Evolutionary conservation across 1,284 basidiomycete species (phyloP).

Genomic region (Cutaneotrichosporon daszewskae): DNA sequence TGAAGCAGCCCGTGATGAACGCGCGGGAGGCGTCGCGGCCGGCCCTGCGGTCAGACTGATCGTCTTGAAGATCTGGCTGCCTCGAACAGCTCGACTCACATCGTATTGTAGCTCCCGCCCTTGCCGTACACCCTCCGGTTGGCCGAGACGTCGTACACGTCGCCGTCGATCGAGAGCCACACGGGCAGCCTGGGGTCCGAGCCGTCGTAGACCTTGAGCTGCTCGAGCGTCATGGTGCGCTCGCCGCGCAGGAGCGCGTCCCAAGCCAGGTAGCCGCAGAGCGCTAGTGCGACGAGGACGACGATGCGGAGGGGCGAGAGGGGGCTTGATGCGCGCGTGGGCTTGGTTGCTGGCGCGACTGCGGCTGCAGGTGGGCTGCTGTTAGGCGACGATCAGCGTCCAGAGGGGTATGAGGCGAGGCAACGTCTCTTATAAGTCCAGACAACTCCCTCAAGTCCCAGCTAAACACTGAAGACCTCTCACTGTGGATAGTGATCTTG

Average conservation of each 20-base stretch:
- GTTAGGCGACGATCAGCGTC: too few relatives aligned
- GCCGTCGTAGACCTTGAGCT: slow-evolving; percentile 72
- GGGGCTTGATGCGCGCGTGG: background rate
- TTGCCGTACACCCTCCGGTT: slow-evolving; percentile 48
- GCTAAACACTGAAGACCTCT: too few relatives aligned
- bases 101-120: slow-evolving; percentile 50
- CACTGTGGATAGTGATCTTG: too few relatives aligned
- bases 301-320: background rate
- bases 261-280: background rate
- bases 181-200: slow-evolving; percentile 62
- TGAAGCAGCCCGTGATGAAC: slow-evolving; percentile 89
- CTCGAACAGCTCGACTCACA: slow-evolving; percentile 1
- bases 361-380: too few relatives aligned
- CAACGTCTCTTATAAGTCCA: too few relatives aligned
- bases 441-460: too few relatives aligned
- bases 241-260: slow-evolving; percentile 1
- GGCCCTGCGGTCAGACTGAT: slow-evolving; percentile 50
- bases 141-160: slow-evolving; percentile 49
- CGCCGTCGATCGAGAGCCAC: slow-evolving; percentile 84
- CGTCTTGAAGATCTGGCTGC: background rate
- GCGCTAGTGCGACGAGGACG: background rate
- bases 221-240: slow-evolving; percentile 15
- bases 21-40: slow-evolving; percentile 82
- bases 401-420: too few relatives aligned
- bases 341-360: too few relatives aligned